Conservation (phyloP, 1,284 basidiomycete genomes). For the Malassezia obtusa region DNA sequence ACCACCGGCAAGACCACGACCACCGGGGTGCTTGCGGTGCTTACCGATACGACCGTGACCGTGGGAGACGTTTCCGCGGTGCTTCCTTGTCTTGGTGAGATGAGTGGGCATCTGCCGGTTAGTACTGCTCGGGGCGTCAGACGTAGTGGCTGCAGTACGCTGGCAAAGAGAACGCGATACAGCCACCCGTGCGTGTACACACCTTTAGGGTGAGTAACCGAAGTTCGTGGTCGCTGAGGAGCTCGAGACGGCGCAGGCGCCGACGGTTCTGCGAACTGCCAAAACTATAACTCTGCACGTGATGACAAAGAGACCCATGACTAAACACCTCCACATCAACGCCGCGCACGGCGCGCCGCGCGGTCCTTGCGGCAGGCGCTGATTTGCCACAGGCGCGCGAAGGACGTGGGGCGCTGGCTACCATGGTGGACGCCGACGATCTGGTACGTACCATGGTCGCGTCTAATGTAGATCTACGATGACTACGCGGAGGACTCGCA, state of each 20-base stretch:
- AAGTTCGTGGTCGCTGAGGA: constrained; percentile 18
- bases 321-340: constrained; percentile 7
- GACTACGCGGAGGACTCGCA: constrained; percentile 36
- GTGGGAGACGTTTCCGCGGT: constrained; percentile 75
- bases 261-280: neutral
- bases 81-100: constrained; percentile 92
- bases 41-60: constrained; percentile 95
- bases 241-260: neutral
- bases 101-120: constrained; percentile 69
- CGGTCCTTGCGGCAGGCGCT: constrained; percentile 15
- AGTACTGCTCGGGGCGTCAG: neutral
- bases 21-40: constrained; percentile 99
- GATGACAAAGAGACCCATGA: neutral
- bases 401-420: neutral
- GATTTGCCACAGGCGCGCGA: constrained; percentile 4
- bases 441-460: constrained; percentile 10
- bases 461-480: constrained; percentile 13
- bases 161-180: no score
- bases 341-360: neutral
- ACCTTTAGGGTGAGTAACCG: constrained; percentile 17
- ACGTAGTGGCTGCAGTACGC: neutral
- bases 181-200: no score
- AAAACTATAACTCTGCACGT: constrained; percentile 18
- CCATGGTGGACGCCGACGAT: constrained; percentile 10
- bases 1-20: constrained; percentile 99